These are phyloP conservation scores for Serendipita vermifera DNA, from an alignment of 768 basidiomycete species.

Conservation along the genomic window DNA sequence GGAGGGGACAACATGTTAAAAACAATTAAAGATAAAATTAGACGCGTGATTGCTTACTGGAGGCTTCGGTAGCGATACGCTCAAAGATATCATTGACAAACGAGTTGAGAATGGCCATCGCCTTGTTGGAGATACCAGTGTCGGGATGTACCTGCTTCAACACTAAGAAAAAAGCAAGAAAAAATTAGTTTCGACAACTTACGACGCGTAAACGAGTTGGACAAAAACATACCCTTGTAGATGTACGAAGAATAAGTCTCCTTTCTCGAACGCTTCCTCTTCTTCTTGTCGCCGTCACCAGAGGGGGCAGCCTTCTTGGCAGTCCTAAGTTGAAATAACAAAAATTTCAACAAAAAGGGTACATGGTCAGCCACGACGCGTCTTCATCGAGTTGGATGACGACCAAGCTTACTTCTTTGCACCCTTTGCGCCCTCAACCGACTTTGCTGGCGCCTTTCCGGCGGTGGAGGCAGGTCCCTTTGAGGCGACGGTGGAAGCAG, in stretches of 20 bases:
- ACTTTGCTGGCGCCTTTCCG: slow-evolving; percentile 45
- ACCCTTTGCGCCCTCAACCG: slow-evolving; percentile 33
- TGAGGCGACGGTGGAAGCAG: slow-evolving; percentile 29
- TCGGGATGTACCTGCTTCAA: slow-evolving; percentile 97
- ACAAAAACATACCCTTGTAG: slow-evolving; percentile 50
- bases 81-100: slow-evolving; percentile 94
- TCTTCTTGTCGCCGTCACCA: slow-evolving; percentile 62
- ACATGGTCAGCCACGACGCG: slow-evolving; percentile 22
- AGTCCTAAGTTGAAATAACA: slow-evolving; percentile 21
- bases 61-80: slow-evolving; percentile 80
- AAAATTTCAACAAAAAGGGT: background rate
- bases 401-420: slow-evolving; percentile 36
- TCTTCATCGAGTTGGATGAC: slow-evolving; percentile 31
- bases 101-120: slow-evolving; percentile 82
- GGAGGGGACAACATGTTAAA: background rate
- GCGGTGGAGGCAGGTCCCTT: slow-evolving; percentile 35
- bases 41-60: slow-evolving; percentile 40
- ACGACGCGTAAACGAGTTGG: background rate
- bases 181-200: background rate
- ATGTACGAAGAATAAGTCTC: slow-evolving; percentile 94
- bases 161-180: slow-evolving; percentile 33
- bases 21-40: background rate
- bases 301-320: slow-evolving; percentile 32
- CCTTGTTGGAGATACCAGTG: slow-evolving; percentile 97
- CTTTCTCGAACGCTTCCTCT: slow-evolving; percentile 75